Percentiles rank a stretch among this genome's conserved stretches.
Evolutionary conservation across 2,329 filamentous ascomycete species (phyloP).

Genomic region (Ophiocordyceps camponoti-floridani): DNA sequence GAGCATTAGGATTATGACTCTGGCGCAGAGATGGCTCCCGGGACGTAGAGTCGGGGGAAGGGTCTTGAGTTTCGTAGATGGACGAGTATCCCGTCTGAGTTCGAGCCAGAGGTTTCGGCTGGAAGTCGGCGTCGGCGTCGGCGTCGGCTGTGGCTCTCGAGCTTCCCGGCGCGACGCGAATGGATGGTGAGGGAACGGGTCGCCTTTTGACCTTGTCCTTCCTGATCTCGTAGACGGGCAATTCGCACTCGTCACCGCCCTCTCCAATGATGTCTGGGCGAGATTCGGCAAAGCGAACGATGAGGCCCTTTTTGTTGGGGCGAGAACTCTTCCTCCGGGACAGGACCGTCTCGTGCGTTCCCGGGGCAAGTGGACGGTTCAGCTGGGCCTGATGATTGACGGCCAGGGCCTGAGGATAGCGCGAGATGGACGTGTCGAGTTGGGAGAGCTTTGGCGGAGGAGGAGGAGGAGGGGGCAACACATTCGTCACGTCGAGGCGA

Average conservation of each 20-base stretch:
- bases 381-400: slow-evolving; percentile 24
- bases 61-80: slow-evolving; percentile 10
- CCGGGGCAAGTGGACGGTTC: slow-evolving; percentile 21
- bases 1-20: slow-evolving; percentile 3
- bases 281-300: slow-evolving; percentile 56
- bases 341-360: slow-evolving; percentile 18
- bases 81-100: slow-evolving; percentile 37
- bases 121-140: slow-evolving; percentile 23
- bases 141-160: slow-evolving; percentile 2
- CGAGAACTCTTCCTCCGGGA: slow-evolving; percentile 26
- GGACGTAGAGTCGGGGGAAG: not conserved
- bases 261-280: slow-evolving; percentile 73
- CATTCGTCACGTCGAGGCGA: slow-evolving; percentile 33
- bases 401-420: slow-evolving; percentile 35
- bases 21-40: not conserved
- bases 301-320: slow-evolving; percentile 45
- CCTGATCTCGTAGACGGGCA: slow-evolving; percentile 54
- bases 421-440: slow-evolving; percentile 37
- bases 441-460: slow-evolving; percentile 29
- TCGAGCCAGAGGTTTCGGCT: slow-evolving; percentile 34
- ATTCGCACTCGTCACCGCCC: slow-evolving; percentile 72
- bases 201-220: slow-evolving; percentile 28
- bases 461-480: slow-evolving; percentile 22
- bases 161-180: not conserved
- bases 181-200: slow-evolving; percentile 12